Base-by-base conservation (phyloP, 73 alveolate species). In the Blepharisma stoltei region DNA sequence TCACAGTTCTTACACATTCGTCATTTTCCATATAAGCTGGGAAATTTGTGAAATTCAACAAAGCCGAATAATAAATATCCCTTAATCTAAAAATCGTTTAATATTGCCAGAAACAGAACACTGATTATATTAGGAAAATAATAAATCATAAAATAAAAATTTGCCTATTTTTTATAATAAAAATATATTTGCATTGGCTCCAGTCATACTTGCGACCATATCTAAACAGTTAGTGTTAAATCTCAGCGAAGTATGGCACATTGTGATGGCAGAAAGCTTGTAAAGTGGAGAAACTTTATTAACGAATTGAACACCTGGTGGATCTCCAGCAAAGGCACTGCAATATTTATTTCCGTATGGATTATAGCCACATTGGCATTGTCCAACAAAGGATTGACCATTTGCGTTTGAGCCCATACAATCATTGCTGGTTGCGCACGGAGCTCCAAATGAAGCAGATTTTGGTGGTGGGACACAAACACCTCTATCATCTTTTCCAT, bases 11-110 rank as follows among this genome's bases (percentile, higher is more conserved):
- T 32, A 25, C 45, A 25, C 73, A 60, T n/a, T 60, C 46, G 23
- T 60, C 73, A 60, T 60, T 60, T 20, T 38, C 73, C 18, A 60
- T 60, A 60, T 60, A 60, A 60, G 14, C 14, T 14, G 73, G 73
- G 23, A 14, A 60, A n/a, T 20, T 60, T 8, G 73, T 60, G 23
- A 60, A 60, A 38, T 60, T 60, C 73, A 60, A 5, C 47, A 20
- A 8, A 2, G n/a, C 18, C 5, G 45, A n/a, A 25, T 60, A 60
- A n/a, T 38, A 60, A 60, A 25, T 60, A n/a, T n/a, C n/a, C n/a
- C n/a, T n/a, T n/a, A n/a, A n/a, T n/a, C n/a, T n/a, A n/a, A n/a
- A n/a, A n/a, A n/a, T n/a, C n/a, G n/a, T n/a, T n/a, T n/a, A n/a
- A n/a, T n/a, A n/a, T n/a, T n/a, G n/a, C n/a, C n/a, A n/a, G n/a